Conservation (phyloP, 2,329 filamentous ascomycete species). For the Sphaceloma murrayae region DNA sequence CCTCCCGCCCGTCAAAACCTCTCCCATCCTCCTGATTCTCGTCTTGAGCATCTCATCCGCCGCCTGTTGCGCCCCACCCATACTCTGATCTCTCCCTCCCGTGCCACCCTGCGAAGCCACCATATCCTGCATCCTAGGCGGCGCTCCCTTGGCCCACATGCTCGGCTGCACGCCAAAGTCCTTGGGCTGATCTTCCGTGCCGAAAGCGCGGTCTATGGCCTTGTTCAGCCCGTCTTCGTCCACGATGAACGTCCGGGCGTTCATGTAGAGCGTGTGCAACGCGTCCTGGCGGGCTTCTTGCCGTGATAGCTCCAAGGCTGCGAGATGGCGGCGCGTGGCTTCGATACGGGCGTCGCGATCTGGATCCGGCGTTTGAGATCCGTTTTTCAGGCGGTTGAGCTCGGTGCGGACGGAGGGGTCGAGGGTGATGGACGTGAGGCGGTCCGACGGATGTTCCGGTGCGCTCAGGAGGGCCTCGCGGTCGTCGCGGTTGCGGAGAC, state of each 20-base stretch:
- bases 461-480: conserved; percentile 47
- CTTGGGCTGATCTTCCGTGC: conserved; percentile 42
- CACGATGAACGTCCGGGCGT: conserved; percentile 78
- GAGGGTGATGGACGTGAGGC: conserved; percentile 57
- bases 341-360: conserved; percentile 47
- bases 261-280: conserved; percentile 81
- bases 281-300: conserved; percentile 49
- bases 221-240: conserved; percentile 65
- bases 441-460: conserved; percentile 65
- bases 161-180: conserved; percentile 33
- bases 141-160: conserved; percentile 44
- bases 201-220: conserved; percentile 68
- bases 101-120: conserved; percentile 25
- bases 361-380: conserved; percentile 51
- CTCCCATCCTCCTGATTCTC: conserved; percentile 54
- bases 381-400: conserved; percentile 20
- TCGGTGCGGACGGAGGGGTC: conserved; percentile 26
- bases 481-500: conserved; percentile 41
- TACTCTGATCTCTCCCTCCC: conserved; percentile 30
- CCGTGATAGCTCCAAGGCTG: conserved; percentile 26
- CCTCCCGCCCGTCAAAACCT: conserved; percentile 59
- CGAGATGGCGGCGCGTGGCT: too few relatives aligned
- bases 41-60: conserved; percentile 40
- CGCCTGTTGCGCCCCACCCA: conserved; percentile 28
- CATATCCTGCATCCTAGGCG: conserved; percentile 41